Evolutionary conservation across 495 filamentous ascomycete genomes (phyloP).

Genomic region (Eremomyces bilateralis): DNA sequence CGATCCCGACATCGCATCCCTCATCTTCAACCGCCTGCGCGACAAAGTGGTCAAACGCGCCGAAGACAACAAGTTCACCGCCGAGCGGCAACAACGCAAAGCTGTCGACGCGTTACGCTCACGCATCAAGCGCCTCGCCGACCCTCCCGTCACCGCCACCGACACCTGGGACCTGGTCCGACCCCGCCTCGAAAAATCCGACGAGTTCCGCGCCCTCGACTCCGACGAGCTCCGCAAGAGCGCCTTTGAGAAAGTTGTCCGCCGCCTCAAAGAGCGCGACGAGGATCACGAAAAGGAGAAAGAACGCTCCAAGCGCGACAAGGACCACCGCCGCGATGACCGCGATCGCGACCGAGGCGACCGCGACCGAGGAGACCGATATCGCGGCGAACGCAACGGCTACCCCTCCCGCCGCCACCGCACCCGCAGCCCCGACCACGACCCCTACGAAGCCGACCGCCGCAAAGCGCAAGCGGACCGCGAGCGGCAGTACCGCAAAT

Average conservation of each 20-base stretch:
- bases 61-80: constrained; percentile 56
- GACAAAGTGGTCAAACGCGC: constrained; percentile 53
- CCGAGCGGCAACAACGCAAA: constrained; percentile 35
- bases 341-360: constrained; percentile 33
- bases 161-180: constrained; percentile 79
- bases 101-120: constrained; percentile 70
- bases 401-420: constrained; percentile 34
- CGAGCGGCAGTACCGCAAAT: constrained; percentile 68
- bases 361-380: constrained; percentile 22
- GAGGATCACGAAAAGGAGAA: constrained; percentile 62
- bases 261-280: constrained; percentile 74
- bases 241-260: constrained; percentile 85
- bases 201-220: constrained; percentile 64
- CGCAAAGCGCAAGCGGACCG: constrained; percentile 70
- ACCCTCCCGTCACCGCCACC: constrained; percentile 52
- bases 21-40: constrained; percentile 71
- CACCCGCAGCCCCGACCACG: constrained; percentile 62
- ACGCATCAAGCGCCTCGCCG: constrained; percentile 72
- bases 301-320: constrained; percentile 34
- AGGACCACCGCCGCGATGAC: constrained; percentile 19
- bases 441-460: constrained; percentile 75
- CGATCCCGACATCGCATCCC: constrained; percentile 45
- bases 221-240: constrained; percentile 59
- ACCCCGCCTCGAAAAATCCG: constrained; percentile 49
- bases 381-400: constrained; percentile 31